These are phyloP conservation scores for Hypoxylon intermedium DNA, from an alignment of 495 filamentous ascomycete genomes.

Conservation along the genomic window DNA sequence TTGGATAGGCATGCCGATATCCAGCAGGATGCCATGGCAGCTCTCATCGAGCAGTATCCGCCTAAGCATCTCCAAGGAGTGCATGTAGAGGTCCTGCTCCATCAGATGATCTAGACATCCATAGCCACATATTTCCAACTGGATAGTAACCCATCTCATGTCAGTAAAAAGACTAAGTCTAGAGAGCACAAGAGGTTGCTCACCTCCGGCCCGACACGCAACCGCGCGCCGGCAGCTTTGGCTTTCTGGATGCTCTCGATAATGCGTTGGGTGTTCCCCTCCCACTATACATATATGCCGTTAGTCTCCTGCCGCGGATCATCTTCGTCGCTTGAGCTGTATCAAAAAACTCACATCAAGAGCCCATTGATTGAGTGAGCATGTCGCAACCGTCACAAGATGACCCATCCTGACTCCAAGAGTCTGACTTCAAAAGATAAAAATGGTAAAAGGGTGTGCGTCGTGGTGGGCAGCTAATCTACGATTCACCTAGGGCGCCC, in stretches of 20 bases:
- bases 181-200: conserved; percentile 1
- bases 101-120: conserved; percentile 76
- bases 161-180: background rate
- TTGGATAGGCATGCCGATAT: conserved; percentile 73
- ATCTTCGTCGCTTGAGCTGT: conserved; percentile 20
- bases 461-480: no score
- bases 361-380: conserved; percentile 67
- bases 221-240: conserved; percentile 71
- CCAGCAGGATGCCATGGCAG: conserved; percentile 79
- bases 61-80: conserved; percentile 76
- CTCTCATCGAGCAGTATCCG: conserved; percentile 67
- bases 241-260: conserved; percentile 75
- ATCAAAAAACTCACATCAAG: conserved; percentile 76
- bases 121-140: conserved; percentile 65
- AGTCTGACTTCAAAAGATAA: no score
- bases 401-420: conserved; percentile 44
- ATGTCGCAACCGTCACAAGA: conserved; percentile 54
- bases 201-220: conserved; percentile 72
- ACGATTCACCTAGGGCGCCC: no score
- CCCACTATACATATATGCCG: conserved; percentile 60
- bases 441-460: no score
- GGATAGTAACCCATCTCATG: conserved; percentile 6
- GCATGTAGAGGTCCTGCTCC: conserved; percentile 66
- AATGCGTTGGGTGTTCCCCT: conserved; percentile 78
- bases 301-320: conserved; percentile 52